Evolutionary conservation across 73 alveolate species (phyloP), one percentile per base, ranked within the genome.

Genomic region (Stentor roeselii): DNA sequence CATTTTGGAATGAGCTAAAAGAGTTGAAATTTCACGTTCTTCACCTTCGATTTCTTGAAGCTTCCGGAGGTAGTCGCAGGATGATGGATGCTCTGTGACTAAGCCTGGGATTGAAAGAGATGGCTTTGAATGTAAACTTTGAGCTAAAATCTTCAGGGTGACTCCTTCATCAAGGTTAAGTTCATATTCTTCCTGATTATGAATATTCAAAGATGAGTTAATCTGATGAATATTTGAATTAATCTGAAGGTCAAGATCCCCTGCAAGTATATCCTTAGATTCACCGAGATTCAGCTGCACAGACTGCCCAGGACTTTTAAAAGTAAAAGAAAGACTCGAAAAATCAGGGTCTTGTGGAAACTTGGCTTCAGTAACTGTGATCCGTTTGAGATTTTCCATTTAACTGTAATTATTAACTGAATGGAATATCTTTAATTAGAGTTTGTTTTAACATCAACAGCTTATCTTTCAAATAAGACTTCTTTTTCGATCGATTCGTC

Each of bases 331-430:
- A 21, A 50, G 30, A 11, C 21, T 21, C 21, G 6, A 11, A 11
- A 21, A 50, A 21, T 50, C 67, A 11, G 21, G 21, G 30, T 21
- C 67, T 50, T n/a, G n/a, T n/a, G n/a, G n/a, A n/a, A n/a, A n/a
- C n/a, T 50, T 50, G 67, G 21, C 21, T 50, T 50, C 67, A 50
- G 67, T 11, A 50, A 50, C 21, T 50, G 30, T 50, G 6, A 50
- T 21, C 30, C 6, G 67, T 11, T 50, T 6, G 21, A 21, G 67
- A 50, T 11, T 6, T 50, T 50, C 67, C 67, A 50, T 50, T 50
- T 50, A 50, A 50, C 67, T 50, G 67, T 50, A 50, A 50, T 50
- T 50, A 50, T 50, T 50, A 50, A 50, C 67, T 50, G 67, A 50
- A 50, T 50, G 30, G 6, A 11, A 50, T 11, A 50, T 50, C 6